A percentile compares a stretch with the other conserved stretches of the same genome.
These are phyloP conservation scores for Grifola frondosa DNA, from an alignment of 1,284 basidiomycete genomes.

Conservation along the genomic window DNA sequence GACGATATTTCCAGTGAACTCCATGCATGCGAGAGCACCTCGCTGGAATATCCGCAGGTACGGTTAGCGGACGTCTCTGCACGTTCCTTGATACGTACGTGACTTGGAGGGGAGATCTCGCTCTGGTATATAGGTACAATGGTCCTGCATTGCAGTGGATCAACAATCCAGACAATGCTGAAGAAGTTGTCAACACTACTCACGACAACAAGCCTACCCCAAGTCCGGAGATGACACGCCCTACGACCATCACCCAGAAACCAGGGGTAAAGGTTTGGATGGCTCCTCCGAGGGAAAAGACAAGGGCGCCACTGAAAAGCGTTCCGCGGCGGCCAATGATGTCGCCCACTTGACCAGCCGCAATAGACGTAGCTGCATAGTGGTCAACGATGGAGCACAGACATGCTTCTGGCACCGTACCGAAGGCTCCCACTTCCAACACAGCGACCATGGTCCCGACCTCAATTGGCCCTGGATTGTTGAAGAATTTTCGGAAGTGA, in stretches of 20 bases:
- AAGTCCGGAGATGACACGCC: slow-evolving; percentile 86
- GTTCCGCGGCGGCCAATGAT: slow-evolving; percentile 85
- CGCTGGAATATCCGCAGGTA: slow-evolving; percentile 47
- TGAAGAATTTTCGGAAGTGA: slow-evolving; percentile 83
- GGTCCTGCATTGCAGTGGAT: slow-evolving; percentile 53
- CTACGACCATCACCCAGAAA: slow-evolving; percentile 85
- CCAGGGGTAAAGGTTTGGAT: slow-evolving; percentile 88
- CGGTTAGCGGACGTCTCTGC: slow-evolving; percentile 10
- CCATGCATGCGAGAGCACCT: slow-evolving; percentile 92
- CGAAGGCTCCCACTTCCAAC: slow-evolving; percentile 89
- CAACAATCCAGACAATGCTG: slow-evolving; percentile 6
- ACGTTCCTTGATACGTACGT: slow-evolving; percentile 51
- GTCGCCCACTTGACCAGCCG: slow-evolving; percentile 88
- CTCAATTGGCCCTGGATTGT: slow-evolving; percentile 69
- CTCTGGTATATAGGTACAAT: slow-evolving; percentile 98
- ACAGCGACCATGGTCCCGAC: slow-evolving; percentile 91
- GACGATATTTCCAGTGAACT: slow-evolving; percentile 92
- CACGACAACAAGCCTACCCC: slow-evolving; percentile 93
- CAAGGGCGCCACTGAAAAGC: slow-evolving; percentile 81
- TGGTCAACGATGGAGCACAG: too few species aligned
- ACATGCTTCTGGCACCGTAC: too few species aligned
- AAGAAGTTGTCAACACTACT: slow-evolving; percentile 30
- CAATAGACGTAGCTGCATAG: slow-evolving; percentile 79
- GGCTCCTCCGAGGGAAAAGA: slow-evolving; percentile 88
- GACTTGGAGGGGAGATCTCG: slow-evolving; percentile 93